Percentiles rank a stretch among this genome's conserved stretches.
Conservation (phyloP, 352 stramenopile genomes). For the Globisporangium parvum region DNA sequence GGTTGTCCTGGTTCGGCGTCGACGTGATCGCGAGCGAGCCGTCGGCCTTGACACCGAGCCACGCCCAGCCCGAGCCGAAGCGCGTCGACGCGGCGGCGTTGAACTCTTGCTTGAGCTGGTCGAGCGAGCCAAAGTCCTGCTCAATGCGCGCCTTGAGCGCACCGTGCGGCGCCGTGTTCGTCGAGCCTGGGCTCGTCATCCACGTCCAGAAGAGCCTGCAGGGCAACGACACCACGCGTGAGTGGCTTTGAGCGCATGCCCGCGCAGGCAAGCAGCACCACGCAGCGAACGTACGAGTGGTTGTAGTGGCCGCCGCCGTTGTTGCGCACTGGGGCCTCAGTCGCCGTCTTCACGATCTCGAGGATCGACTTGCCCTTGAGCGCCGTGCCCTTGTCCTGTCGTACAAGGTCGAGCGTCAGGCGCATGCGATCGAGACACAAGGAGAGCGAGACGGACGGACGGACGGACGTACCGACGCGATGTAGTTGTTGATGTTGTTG, state of each 20-base stretch:
- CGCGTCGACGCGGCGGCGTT: constrained; percentile 75
- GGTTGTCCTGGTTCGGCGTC: constrained; percentile 95
- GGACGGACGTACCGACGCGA: constrained; percentile 48
- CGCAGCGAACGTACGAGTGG: constrained; percentile 43
- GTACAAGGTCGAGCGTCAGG: no score
- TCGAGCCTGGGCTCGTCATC: constrained; percentile 76
- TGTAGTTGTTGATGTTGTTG: constrained; percentile 90
- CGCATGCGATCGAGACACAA: no score
- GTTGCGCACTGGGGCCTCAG: constrained; percentile 73
- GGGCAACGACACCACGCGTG: not conserved
- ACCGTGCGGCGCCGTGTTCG: constrained; percentile 74
- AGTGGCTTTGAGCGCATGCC: not conserved
- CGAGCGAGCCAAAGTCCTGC: constrained; percentile 87
- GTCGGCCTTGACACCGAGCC: constrained; percentile 83
- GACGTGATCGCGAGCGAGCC: constrained; percentile 93
- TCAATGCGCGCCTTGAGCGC: constrained; percentile 83
- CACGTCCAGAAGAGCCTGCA: constrained; percentile 90
- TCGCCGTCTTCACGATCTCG: constrained; percentile 68
- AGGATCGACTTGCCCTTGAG: constrained; percentile 81
- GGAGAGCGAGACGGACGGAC: no score
- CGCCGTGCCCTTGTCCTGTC: constrained; percentile 62
- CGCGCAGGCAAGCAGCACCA: not conserved
- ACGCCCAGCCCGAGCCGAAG: constrained; percentile 90
- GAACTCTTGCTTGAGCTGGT: constrained; percentile 89
- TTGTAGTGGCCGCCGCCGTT: constrained; percentile 85